These are phyloP conservation scores for Akebia trifoliata DNA, from an alignment of 164 flowering plant species.

Conservation along the genomic window DNA sequence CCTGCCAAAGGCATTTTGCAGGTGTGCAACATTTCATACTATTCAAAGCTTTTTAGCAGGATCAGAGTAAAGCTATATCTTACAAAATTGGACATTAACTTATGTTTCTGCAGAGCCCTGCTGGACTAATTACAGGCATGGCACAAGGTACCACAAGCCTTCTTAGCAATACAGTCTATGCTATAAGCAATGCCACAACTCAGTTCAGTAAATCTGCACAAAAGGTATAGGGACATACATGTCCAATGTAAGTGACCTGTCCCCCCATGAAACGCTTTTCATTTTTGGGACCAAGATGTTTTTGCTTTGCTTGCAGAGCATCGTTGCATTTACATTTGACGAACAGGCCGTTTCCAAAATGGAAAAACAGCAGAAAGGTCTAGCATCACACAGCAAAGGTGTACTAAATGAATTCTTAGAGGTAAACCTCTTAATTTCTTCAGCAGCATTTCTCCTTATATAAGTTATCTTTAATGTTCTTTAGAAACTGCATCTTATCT, in stretches of 20 bases:
- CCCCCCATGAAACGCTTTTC: background rate
- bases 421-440: conserved; percentile 49
- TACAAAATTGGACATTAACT: conserved; percentile 2
- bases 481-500: background rate
- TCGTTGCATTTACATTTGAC: conserved; percentile 88
- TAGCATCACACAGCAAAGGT: conserved; percentile 65
- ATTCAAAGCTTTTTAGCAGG: background rate
- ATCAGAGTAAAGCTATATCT: background rate
- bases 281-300: background rate
- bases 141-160: conserved; percentile 92
- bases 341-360: conserved; percentile 50
- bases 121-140: conserved; percentile 75
- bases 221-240: conserved; percentile 46
- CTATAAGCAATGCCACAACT: conserved; percentile 92
- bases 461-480: background rate
- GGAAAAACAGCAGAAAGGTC: conserved; percentile 58
- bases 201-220: conserved; percentile 95
- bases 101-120: conserved; percentile 58
- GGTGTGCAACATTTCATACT: conserved; percentile 30
- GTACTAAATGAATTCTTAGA: conserved; percentile 83
- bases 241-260: background rate
- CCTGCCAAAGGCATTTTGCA: conserved; percentile 65
- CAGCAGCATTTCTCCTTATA: background rate
- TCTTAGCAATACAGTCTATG: conserved; percentile 81
- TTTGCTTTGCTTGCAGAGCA: conserved; percentile 58